A percentile compares a stretch with the other conserved stretches of the same genome.
Conservation (phyloP, 2,329 filamentous ascomycete genomes). For the Tolypocladium tropicale region DNA sequence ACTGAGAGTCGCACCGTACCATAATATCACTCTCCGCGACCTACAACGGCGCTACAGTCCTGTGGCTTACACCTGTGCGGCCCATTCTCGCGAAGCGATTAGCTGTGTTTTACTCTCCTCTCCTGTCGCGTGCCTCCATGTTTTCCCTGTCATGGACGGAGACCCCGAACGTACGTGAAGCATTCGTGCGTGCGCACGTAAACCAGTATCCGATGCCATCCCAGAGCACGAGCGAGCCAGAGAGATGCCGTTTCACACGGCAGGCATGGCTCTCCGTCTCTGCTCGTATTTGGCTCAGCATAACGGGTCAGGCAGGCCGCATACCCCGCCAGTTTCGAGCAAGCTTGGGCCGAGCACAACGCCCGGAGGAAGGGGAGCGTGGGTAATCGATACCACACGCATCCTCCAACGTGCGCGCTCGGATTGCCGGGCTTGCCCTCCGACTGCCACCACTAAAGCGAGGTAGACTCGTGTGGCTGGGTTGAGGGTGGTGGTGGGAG, state of each 20-base stretch:
- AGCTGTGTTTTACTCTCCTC: slow-evolving; percentile 1
- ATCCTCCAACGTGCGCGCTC: background rate
- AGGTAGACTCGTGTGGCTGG: background rate
- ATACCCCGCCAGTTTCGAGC: background rate
- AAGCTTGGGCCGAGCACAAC: background rate
- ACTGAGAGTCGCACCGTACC: background rate
- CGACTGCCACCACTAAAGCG: background rate
- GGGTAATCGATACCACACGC: background rate
- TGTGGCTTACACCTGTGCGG: background rate
- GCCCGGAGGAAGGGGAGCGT: too few species aligned
- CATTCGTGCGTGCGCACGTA: background rate
- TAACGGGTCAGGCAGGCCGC: background rate
- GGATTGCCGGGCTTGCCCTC: background rate
- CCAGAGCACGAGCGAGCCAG: background rate
- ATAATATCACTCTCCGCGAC: background rate
- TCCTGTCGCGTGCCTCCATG: slow-evolving; percentile 3
- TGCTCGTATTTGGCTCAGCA: background rate
- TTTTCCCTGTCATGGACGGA: background rate
- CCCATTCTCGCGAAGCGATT: background rate
- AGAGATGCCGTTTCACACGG: background rate
- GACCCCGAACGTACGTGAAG: background rate
- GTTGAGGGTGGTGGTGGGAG: background rate
- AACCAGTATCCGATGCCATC: background rate
- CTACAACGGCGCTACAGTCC: background rate
- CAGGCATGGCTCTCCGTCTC: background rate